Percentiles rank a stretch among this genome's conserved stretches.
Conservation (phyloP, 1,139 yeast genomes). For the Pneumocystis jirovecii region DNA sequence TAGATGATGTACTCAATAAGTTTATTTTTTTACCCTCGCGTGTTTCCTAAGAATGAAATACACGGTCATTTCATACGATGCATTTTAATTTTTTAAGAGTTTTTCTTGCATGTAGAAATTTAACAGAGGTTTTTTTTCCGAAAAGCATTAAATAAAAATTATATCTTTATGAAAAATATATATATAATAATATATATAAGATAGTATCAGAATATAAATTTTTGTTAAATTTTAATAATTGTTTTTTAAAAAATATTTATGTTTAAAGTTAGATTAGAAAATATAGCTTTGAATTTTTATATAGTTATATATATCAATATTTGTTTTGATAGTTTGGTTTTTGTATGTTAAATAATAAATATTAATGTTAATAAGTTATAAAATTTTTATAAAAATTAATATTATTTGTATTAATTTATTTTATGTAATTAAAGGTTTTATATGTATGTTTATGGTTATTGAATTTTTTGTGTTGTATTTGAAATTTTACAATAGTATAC, state of each 20-base stretch:
- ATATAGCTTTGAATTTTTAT: not conserved
- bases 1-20: not conserved
- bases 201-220: too few species aligned
- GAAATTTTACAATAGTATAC: not conserved
- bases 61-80: not conserved
- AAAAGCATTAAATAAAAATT: not conserved
- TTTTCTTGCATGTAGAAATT: not conserved
- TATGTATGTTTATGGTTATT: too few species aligned
- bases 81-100: not conserved
- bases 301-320: too few species aligned
- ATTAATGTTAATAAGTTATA: too few species aligned
- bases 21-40: not conserved
- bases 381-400: too few species aligned
- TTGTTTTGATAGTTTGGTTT: not conserved
- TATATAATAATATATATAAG: too few species aligned
- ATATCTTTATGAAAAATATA: not conserved
- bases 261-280: not conserved
- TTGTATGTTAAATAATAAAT: too few species aligned
- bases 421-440: not conserved
- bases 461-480: not conserved
- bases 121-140: not conserved
- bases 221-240: not conserved
- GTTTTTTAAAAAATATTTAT: not conserved
- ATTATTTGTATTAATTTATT: too few species aligned
- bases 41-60: not conserved